A percentile compares a stretch with the other conserved stretches of the same genome.
Evolutionary conservation across 257 asterid species (phyloP).

Genomic region (Knoxia roxburghii): DNA sequence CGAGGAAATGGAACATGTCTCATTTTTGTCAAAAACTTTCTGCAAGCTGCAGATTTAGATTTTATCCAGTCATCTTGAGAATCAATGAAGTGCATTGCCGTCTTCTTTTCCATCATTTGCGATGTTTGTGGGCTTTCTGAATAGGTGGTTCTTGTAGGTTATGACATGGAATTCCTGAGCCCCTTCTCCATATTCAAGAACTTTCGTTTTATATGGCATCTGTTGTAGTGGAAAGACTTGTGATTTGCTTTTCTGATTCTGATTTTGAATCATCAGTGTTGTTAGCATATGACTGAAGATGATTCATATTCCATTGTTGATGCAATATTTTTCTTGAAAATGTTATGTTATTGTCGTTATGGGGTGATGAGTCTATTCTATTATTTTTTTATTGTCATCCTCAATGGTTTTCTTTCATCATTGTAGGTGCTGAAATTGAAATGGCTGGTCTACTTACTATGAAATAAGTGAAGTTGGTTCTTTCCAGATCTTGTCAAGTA

Average conservation of each 20-base stretch:
- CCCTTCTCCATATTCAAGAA: conserved; percentile 7
- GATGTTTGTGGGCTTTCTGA: conserved; percentile 17
- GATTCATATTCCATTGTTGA: not conserved
- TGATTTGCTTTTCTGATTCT: not conserved
- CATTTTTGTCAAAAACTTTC: no score
- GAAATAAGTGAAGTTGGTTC: not conserved
- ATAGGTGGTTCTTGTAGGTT: conserved; percentile 7
- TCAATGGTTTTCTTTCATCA: conserved; percentile 3
- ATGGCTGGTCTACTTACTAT: not conserved
- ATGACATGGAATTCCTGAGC: not conserved
- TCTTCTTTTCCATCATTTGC: conserved; percentile 5
- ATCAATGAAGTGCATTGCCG: no score
- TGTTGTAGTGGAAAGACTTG: not conserved
- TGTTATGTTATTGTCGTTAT: not conserved
- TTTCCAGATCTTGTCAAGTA: no score
- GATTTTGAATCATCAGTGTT: not conserved
- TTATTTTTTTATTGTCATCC: conserved; percentile 1
- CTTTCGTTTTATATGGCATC: not conserved
- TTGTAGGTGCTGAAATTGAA: not conserved
- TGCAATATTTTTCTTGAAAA: not conserved
- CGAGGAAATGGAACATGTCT: no score
- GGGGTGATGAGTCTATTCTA: not conserved
- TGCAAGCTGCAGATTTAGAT: no score
- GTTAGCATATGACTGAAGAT: not conserved
- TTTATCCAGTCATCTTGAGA: no score